Base-by-base conservation (phyloP, 2,329 filamentous ascomycete species). In the Intubia oerlemansii region DNA sequence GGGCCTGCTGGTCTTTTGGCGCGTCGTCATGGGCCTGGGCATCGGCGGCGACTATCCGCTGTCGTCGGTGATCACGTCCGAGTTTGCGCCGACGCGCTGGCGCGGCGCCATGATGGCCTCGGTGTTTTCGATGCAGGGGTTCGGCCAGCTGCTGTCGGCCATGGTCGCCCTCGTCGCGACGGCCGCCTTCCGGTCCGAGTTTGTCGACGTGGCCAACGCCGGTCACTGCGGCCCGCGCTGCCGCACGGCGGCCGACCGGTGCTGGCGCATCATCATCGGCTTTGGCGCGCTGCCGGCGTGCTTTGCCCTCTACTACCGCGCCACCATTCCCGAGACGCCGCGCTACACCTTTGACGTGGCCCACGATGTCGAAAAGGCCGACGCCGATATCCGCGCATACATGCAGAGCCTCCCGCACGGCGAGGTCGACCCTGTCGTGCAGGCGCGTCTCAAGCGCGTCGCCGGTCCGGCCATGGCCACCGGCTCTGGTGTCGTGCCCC, bases 1-100 rank as follows among this genome's bases (percentile, higher is more conserved):
- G 9, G 66, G 64, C 4, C 44, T 71, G 24, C 44, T 82, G 41
- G 65, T 77, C 31, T 81, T 80, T 50, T 81, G 75, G 74, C 65
- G 76, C 45, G 63, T 79, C 0, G 52, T 81, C 30, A 78, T 81
- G 73, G 76, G 76, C 20, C 59, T 81, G 34, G 76, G 75, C 17
- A 79, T 82, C 28, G 77, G 79, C 38, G 79, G 78, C 35, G 79
- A 88, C 43, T 88, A 88, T 46, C 80, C 80, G 3, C 56, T 88
- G 6, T 76, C 67, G 25, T 73, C 74, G 0, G 74, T 88, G 30
- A 84, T 84, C 38, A 85, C 77, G 5, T 75, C 78, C 9, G 79
- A 88, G 59, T 85, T 85, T 44, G 76, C 78, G 7, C 80, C 76
- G 3, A 85, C 78, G 10, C 67, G 74, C 41, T 82, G 76, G 68